Conservation (phyloP, 1,284 basidiomycete species). For the Sporisorium scitamineum region DNA sequence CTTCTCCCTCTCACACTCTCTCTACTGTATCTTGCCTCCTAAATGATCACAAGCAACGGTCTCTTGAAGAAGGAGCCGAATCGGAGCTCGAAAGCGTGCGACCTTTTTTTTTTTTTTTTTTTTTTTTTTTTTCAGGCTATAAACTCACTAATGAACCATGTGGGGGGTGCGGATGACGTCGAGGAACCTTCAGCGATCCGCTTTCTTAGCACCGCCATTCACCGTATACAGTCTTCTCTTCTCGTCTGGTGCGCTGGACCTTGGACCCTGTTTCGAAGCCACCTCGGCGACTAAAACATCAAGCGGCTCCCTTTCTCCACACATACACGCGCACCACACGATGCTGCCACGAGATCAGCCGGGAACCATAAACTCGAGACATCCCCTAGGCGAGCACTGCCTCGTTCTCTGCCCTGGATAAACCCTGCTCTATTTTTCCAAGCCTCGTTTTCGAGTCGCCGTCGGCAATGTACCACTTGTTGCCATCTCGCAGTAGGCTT, state of each 20-base stretch:
- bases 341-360: slow-evolving; percentile 1
- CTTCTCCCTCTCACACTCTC: not conserved
- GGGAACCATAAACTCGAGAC: not conserved
- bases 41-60: not conserved
- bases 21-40: too few relatives aligned
- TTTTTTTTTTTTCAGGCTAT: too few relatives aligned
- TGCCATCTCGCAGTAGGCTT: too few relatives aligned
- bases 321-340: not conserved
- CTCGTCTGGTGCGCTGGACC: not conserved
- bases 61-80: not conserved
- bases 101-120: not conserved
- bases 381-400: not conserved
- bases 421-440: too few relatives aligned
- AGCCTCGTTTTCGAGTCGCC: not conserved
- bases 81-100: slow-evolving; percentile 10
- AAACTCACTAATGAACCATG: not conserved
- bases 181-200: not conserved
- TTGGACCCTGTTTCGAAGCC: not conserved
- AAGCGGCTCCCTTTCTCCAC: too few relatives aligned
- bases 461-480: not conserved
- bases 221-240: not conserved
- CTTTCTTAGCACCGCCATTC: not conserved
- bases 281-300: not conserved
- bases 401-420: too few relatives aligned
- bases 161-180: not conserved